Base-by-base conservation (phyloP, 805 yeast genomes). In the Suhomyces faveliae region DNA sequence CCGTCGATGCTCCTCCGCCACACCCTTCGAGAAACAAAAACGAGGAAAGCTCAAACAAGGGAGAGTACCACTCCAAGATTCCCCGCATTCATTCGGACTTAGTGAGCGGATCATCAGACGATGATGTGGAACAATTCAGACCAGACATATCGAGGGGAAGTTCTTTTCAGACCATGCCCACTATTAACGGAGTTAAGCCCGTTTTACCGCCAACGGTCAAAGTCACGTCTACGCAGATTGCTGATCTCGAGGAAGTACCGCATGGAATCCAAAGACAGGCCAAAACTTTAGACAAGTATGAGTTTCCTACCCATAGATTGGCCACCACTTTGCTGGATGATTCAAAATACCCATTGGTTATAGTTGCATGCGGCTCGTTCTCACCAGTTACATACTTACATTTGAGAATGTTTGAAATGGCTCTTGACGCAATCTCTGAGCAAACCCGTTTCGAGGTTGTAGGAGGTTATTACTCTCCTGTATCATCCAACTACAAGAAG, bases 391-490 rank as follows among this genome's bases (percentile, higher is more conserved):
- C 99, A 0, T 94, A 94, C 67, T 73, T 94, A 48, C 99, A 94
- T 68, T 73, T 94, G 60, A 79, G 99, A 49, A 94, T 94, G 98
- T 94, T 94, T 66, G 99, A 94, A 70, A 94, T 94, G 99, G 99
- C 99, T 0, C 71, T 94, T 59, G 99, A 94, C 65, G 83, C 95
- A 7, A 87, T 94, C 43, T 74, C 88, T 40, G 99, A 94, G 66
- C 90, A 85, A 55, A 94, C 98, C 1, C 71, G 92, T 53, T 94
- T 90, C 61, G 99, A 94, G 70, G 96, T 94, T 27, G 80, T 94
- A 56, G 99, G 97, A 23, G 99, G 99, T 1, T 94, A 84, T 71
- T 94, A 89, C 68, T 87, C 96, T 17, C 99, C 99, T 0, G 98
- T 92, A 8, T 79, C 87, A 43, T 97, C 92, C 62, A 89, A 90